Conservation (phyloP, 768 basidiomycete species). For the Crassisporium funariophilum region DNA sequence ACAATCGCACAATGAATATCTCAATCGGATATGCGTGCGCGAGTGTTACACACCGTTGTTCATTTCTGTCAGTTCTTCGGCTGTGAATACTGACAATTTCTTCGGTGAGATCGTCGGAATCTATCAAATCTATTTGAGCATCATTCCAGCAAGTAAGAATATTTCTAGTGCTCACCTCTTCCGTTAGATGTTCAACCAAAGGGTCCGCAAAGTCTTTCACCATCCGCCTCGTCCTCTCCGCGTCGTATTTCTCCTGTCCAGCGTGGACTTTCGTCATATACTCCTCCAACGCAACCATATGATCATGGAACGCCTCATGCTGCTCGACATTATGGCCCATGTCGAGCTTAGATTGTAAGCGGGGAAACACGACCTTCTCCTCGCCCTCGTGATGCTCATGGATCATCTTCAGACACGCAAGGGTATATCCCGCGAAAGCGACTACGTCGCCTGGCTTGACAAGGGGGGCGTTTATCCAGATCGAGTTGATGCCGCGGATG, state of each 20-base stretch:
- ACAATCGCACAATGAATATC: no score
- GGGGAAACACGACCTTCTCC: conserved; percentile 27
- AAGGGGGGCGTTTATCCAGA: conserved; percentile 13
- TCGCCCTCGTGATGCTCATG: conserved; percentile 28
- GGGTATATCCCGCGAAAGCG: conserved; percentile 25
- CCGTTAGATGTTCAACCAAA: conserved; percentile 26
- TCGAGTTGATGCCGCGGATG: conserved; percentile 7
- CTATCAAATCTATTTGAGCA: conserved; percentile 6
- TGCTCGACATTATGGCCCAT: conserved; percentile 29
- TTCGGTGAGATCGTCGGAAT: conserved; percentile 24
- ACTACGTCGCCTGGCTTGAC: conserved; percentile 19
- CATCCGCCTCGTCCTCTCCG: conserved; percentile 14
- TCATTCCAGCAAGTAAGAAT: not conserved
- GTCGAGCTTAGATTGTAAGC: conserved; percentile 22
- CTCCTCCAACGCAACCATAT: conserved; percentile 19
- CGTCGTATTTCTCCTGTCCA: conserved; percentile 17
- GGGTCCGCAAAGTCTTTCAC: conserved; percentile 23
- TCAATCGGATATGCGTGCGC: no score
- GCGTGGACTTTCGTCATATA: conserved; percentile 19
- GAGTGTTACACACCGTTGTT: no score
- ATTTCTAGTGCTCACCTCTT: conserved; percentile 31
- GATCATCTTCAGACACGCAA: conserved; percentile 14
- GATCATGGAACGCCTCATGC: conserved; percentile 23
- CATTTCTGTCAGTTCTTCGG: no score
- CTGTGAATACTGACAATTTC: conserved; percentile 14